Evolutionary conservation across 2,329 filamentous ascomycete species (phyloP).

Genomic region (Apiospora hydei): DNA sequence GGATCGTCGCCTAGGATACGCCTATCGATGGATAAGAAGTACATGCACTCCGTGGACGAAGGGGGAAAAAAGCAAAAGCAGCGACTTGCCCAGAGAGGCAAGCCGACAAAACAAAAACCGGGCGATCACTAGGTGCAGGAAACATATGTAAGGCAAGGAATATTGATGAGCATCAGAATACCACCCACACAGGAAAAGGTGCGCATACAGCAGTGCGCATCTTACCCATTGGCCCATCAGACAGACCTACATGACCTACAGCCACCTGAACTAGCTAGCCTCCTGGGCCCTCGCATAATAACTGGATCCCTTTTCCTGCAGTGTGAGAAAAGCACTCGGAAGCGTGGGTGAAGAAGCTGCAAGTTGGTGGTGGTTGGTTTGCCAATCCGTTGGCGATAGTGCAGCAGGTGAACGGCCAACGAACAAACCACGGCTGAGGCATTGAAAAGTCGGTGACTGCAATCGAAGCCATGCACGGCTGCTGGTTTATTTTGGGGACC

Average conservation of each 20-base stretch:
- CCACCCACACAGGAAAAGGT: not conserved
- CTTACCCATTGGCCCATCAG: not conserved
- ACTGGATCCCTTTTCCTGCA: not conserved
- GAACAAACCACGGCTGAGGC: not conserved
- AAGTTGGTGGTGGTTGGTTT: not conserved
- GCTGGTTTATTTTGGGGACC: not conserved
- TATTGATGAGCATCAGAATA: not conserved
- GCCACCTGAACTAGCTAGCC: not conserved
- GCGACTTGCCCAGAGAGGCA: constrained; percentile 8
- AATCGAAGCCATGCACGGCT: not conserved
- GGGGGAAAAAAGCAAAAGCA: constrained; percentile 2
- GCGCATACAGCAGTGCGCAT: not conserved
- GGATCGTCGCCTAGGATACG: not conserved
- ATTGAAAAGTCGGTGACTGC: constrained; percentile 11
- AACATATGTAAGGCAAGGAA: constrained; percentile 5
- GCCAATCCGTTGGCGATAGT: not conserved
- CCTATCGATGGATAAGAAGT: not conserved
- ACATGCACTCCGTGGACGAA: not conserved
- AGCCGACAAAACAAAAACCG: not conserved
- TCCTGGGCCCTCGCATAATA: not conserved
- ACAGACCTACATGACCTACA: not conserved
- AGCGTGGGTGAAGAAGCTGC: not conserved
- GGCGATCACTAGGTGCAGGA: not conserved
- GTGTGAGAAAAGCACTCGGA: not conserved
- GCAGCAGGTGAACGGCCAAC: not conserved